A percentile compares a stretch with the other conserved stretches of the same genome.
phyloP scores from a whole-genome alignment of 495 filamentous ascomycete species.

The Tetracladium setigerum region DNA sequence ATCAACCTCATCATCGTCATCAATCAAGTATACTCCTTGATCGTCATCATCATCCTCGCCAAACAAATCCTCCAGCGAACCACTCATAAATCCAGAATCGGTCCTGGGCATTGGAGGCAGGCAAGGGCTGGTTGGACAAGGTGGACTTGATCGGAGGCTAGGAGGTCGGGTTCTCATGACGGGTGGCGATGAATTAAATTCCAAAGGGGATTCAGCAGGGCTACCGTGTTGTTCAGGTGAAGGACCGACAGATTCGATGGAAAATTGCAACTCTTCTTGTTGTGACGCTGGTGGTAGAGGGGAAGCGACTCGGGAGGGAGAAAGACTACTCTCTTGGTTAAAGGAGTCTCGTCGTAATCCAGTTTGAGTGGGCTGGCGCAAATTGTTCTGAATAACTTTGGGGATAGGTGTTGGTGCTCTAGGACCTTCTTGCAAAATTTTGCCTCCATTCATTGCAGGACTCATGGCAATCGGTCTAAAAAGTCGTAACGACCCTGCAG shows the following conservation, averaged over 20 bases:
- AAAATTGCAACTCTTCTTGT: slow-evolving; percentile 14
- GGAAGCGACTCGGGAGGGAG: slow-evolving; percentile 31
- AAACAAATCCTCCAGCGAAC: slow-evolving; percentile 45
- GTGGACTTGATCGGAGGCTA: slow-evolving; percentile 39
- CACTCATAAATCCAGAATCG: slow-evolving; percentile 81
- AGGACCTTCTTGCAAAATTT: slow-evolving; percentile 65
- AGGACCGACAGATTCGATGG: slow-evolving; percentile 33
- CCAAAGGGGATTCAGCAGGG: slow-evolving; percentile 47
- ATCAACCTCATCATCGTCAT: slow-evolving; percentile 13
- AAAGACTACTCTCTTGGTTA: not conserved
- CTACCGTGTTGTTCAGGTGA: slow-evolving; percentile 51
- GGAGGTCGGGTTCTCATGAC: slow-evolving; percentile 42
- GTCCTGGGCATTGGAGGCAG: slow-evolving; percentile 49
- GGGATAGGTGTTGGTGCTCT: slow-evolving; percentile 78
- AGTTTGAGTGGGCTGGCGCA: slow-evolving; percentile 18
- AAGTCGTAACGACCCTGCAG: slow-evolving; percentile 77
- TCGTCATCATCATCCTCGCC: slow-evolving; percentile 30
- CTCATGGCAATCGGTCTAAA: slow-evolving; percentile 66
- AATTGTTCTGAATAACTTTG: slow-evolving; percentile 25
- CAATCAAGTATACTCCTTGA: slow-evolving; percentile 1
- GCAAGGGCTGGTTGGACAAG: slow-evolving; percentile 61
- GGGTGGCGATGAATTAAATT: slow-evolving; percentile 74
- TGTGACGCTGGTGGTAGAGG: slow-evolving; percentile 30
- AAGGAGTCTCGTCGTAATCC: slow-evolving; percentile 14
- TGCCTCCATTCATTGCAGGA: slow-evolving; percentile 23